phyloP scores from a whole-genome alignment of 345 rosid genomes.

The Brassica carinata region DNA sequence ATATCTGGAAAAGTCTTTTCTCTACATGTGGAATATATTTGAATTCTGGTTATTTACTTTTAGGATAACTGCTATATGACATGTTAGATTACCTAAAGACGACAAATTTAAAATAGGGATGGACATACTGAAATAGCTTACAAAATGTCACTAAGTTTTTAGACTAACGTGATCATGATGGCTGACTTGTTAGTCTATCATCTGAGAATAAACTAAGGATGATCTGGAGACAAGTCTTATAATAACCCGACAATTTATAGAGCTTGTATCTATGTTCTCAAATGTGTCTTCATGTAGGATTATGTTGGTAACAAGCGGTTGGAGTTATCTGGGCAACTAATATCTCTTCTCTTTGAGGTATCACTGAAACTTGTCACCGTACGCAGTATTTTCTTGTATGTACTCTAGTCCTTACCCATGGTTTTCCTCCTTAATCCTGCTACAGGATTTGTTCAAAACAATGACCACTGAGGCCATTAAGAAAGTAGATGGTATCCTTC shows the following conservation, averaged over 20 bases:
- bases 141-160: not conserved
- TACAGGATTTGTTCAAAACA: constrained; percentile 89
- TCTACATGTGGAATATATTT: not conserved
- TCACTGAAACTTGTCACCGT: constrained; percentile 16
- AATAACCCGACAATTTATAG: not conserved
- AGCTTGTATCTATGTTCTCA: constrained; percentile 6
- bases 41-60: constrained; percentile 15
- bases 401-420: not conserved
- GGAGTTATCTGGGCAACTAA: constrained; percentile 90
- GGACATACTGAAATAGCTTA: constrained; percentile 7
- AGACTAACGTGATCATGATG: constrained; percentile 2
- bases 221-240: constrained; percentile 1
- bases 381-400: constrained; percentile 13
- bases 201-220: constrained; percentile 20
- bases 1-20: not conserved
- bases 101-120: not conserved
- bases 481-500: constrained; percentile 46
- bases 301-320: constrained; percentile 95
- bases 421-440: constrained; percentile 9
- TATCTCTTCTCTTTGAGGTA: constrained; percentile 95
- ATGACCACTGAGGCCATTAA: constrained; percentile 61
- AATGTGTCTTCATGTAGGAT: constrained; percentile 54
- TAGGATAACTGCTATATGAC: constrained; percentile 11
- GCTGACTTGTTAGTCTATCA: constrained; percentile 14
- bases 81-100: constrained; percentile 15